These are phyloP conservation scores for Alternaria consortialis DNA, from an alignment of 2,329 filamentous ascomycete species.

Conservation along the genomic window DNA sequence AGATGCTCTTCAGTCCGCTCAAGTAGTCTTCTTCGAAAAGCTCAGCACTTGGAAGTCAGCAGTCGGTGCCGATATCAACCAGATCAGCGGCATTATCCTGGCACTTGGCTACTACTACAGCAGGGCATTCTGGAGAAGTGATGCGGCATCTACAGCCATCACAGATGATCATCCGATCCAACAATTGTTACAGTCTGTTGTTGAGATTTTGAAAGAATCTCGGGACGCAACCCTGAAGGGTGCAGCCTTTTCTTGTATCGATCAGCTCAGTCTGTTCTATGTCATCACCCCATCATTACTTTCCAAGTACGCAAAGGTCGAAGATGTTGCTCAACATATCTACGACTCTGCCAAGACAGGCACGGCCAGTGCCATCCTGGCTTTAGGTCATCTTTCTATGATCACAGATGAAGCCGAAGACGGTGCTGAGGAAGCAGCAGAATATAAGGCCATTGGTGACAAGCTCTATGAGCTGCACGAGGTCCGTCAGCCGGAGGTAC, in stretches of 20 bases:
- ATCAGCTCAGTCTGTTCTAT: conserved; percentile 68
- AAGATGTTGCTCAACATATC: conserved; percentile 69
- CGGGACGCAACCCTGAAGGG: conserved; percentile 67
- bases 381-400: conserved; percentile 79
- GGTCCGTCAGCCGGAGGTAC: conserved; percentile 83
- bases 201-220: conserved; percentile 63
- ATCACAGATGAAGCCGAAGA: conserved; percentile 59
- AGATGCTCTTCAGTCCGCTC: conserved; percentile 53
- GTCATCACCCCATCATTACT: conserved; percentile 58
- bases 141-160: conserved; percentile 23
- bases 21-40: conserved; percentile 59
- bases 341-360: conserved; percentile 77
- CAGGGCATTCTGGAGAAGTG: conserved; percentile 62
- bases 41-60: conserved; percentile 65
- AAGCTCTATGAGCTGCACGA: conserved; percentile 82
- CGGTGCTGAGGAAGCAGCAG: conserved; percentile 41
- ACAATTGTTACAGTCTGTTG: conserved; percentile 55
- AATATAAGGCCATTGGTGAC: conserved; percentile 67
- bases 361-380: conserved; percentile 81
- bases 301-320: conserved; percentile 47
- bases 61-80: conserved; percentile 67
- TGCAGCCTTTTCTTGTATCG: conserved; percentile 65
- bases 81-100: conserved; percentile 68
- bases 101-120: conserved; percentile 67
- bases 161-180: conserved; percentile 51